These are phyloP conservation scores for Vachellia pachyceras DNA, from an alignment of 306 rosid genomes.

Conservation along the genomic window DNA sequence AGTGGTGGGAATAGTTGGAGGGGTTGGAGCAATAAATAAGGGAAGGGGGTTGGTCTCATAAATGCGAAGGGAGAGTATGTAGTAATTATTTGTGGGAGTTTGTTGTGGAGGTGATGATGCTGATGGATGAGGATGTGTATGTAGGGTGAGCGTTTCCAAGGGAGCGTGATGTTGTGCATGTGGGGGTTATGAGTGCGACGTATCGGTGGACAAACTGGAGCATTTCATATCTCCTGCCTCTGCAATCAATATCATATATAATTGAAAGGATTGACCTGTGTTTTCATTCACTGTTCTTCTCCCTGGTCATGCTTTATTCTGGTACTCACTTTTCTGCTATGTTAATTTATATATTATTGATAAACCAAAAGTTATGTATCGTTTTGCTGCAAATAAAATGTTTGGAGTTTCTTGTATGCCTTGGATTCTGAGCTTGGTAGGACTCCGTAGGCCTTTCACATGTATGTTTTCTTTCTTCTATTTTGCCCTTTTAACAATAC, in stretches of 20 bases:
- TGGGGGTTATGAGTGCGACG: constrained; percentile 99
- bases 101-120: constrained; percentile 43
- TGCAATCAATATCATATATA: constrained; percentile 9
- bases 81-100: constrained; percentile 60
- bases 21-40: constrained; percentile 61
- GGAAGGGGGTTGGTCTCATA: constrained; percentile 50
- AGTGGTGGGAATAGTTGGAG: constrained; percentile 45
- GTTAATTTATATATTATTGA: too few species aligned
- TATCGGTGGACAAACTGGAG: constrained; percentile 81
- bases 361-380: too few species aligned
- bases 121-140: neutral
- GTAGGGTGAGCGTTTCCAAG: constrained; percentile 42
- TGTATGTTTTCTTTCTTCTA: too few species aligned
- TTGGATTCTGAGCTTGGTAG: too few species aligned
- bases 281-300: neutral
- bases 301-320: neutral
- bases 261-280: constrained; percentile 48
- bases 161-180: constrained; percentile 54
- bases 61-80: constrained; percentile 41
- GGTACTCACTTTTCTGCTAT: neutral
- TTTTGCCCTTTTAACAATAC: too few species aligned
- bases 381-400: too few species aligned
- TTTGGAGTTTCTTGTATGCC: too few species aligned
- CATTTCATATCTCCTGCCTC: constrained; percentile 52
- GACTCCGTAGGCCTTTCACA: too few species aligned